Evolutionary conservation across 345 rosid species (phyloP).

Genomic region (Euclidium syriacum): DNA sequence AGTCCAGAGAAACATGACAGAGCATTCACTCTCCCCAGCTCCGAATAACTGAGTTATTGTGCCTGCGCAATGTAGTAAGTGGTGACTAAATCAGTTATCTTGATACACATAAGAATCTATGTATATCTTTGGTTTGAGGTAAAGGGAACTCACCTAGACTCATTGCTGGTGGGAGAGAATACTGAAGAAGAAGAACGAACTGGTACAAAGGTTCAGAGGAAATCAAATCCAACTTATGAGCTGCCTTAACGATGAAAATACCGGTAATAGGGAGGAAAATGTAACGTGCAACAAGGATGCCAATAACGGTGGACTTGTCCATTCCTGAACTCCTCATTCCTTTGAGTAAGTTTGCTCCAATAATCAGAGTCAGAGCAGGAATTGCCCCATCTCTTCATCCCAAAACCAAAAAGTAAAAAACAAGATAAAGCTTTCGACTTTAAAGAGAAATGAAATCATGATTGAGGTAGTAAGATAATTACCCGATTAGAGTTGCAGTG

Average conservation of each 20-base stretch:
- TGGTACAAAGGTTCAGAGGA: constrained; percentile 55
- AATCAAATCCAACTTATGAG: constrained; percentile 39
- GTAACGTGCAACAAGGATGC: constrained; percentile 46
- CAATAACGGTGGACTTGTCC: constrained; percentile 33
- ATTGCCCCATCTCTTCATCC: constrained; percentile 65
- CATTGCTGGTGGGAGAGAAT: constrained; percentile 74
- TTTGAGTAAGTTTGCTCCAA: constrained; percentile 58
- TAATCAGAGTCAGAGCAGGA: constrained; percentile 52
- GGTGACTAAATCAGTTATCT: neutral
- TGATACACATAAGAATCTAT: neutral
- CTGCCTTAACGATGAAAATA: constrained; percentile 47
- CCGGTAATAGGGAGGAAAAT: constrained; percentile 50
- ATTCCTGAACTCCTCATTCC: constrained; percentile 50
- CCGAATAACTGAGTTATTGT: constrained; percentile 62
- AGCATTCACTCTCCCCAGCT: constrained; percentile 63
- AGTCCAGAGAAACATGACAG: constrained; percentile 64
- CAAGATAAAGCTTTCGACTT: neutral
- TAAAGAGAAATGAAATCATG: neutral
- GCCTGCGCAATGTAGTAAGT: constrained; percentile 34
- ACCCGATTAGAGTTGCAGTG: constrained; percentile 53
- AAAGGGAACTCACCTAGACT: constrained; percentile 43
- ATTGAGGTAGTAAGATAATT: constrained; percentile 8
- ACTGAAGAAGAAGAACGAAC: constrained; percentile 57
- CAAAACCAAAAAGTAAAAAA: too few relatives aligned
- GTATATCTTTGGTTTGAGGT: neutral